Evolutionary conservation across 2,329 filamentous ascomycete species (phyloP).

Genomic region (Fusarium piperis): DNA sequence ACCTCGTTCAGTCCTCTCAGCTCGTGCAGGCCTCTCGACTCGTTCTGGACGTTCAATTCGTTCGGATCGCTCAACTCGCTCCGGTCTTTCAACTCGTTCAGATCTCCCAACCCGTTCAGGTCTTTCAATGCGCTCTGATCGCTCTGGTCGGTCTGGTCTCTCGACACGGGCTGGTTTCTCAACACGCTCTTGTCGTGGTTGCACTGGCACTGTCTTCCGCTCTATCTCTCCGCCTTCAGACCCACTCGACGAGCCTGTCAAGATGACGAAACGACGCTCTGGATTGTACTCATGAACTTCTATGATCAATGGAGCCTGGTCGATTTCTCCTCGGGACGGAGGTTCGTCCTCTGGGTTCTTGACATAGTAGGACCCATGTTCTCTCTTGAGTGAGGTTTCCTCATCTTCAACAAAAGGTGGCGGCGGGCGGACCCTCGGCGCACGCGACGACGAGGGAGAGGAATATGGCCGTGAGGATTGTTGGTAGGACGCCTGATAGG

Average conservation of each 20-base stretch:
- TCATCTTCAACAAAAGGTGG: constrained; percentile 77
- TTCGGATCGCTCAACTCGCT: constrained; percentile 7
- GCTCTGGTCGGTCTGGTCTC: not conserved
- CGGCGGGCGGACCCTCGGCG: constrained; percentile 60
- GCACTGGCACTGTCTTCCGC: constrained; percentile 33
- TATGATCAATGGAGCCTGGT: constrained; percentile 74
- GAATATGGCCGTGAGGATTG: constrained; percentile 24
- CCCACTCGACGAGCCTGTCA: constrained; percentile 50
- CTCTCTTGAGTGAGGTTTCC: constrained; percentile 67
- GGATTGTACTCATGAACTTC: constrained; percentile 68
- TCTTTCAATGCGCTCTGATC: not conserved
- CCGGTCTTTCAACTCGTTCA: not conserved
- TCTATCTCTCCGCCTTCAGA: constrained; percentile 40
- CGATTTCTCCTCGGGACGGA: constrained; percentile 69
- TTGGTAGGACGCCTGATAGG: constrained; percentile 33
- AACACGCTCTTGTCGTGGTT: constrained; percentile 20
- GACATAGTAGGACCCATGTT: constrained; percentile 56
- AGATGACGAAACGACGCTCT: constrained; percentile 73
- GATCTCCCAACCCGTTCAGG: not conserved
- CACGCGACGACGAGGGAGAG: constrained; percentile 21
- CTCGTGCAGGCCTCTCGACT: not conserved
- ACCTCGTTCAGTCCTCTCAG: not conserved
- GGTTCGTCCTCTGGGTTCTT: constrained; percentile 61
- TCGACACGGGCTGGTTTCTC: constrained; percentile 6
- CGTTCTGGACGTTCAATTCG: constrained; percentile 18